Evolutionary conservation across 2,329 filamentous ascomycete species (phyloP).

Genomic region (Fusarium euwallaceae): DNA sequence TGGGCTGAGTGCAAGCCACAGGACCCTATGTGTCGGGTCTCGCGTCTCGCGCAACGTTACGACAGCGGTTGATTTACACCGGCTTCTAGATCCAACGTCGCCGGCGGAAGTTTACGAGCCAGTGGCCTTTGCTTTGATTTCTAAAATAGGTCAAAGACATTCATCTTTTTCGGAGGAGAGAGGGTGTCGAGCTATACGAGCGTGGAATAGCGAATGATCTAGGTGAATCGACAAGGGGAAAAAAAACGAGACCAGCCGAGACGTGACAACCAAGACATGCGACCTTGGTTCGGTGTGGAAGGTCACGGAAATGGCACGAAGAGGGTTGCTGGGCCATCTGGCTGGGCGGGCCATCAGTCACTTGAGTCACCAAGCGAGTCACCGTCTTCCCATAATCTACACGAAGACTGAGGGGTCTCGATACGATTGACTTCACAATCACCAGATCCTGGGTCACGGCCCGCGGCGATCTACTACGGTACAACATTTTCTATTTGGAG

Average conservation of each 20-base stretch:
- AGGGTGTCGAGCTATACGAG: slow-evolving; percentile 27
- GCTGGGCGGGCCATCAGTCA: slow-evolving; percentile 7
- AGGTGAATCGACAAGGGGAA: slow-evolving; percentile 22
- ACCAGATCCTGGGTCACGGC: slow-evolving; percentile 16
- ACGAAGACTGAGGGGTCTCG: slow-evolving; percentile 2
- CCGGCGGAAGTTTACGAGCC: slow-evolving; percentile 24
- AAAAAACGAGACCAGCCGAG: not conserved
- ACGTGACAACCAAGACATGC: slow-evolving; percentile 12
- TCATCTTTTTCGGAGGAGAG: slow-evolving; percentile 11
- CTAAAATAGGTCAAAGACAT: slow-evolving; percentile 4
- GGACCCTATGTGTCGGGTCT: slow-evolving; percentile 20
- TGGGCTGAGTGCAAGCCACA: slow-evolving; percentile 34
- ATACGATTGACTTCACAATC: slow-evolving; percentile 20
- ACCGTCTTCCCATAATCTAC: slow-evolving; percentile 9
- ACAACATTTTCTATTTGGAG: slow-evolving; percentile 30
- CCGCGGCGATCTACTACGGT: slow-evolving; percentile 7
- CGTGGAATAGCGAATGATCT: slow-evolving; percentile 2
- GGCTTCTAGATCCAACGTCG: slow-evolving; percentile 15
- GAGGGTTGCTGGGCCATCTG: slow-evolving; percentile 14
- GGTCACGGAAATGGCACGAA: slow-evolving; percentile 17
- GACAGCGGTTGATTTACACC: slow-evolving; percentile 12
- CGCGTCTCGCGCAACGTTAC: slow-evolving; percentile 42
- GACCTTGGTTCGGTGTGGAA: slow-evolving; percentile 17
- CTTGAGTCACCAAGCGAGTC: slow-evolving; percentile 34
- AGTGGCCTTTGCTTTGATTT: slow-evolving; percentile 16